Conservation (phyloP, 768 basidiomycete species). For the Agaricus subrufescens region DNA sequence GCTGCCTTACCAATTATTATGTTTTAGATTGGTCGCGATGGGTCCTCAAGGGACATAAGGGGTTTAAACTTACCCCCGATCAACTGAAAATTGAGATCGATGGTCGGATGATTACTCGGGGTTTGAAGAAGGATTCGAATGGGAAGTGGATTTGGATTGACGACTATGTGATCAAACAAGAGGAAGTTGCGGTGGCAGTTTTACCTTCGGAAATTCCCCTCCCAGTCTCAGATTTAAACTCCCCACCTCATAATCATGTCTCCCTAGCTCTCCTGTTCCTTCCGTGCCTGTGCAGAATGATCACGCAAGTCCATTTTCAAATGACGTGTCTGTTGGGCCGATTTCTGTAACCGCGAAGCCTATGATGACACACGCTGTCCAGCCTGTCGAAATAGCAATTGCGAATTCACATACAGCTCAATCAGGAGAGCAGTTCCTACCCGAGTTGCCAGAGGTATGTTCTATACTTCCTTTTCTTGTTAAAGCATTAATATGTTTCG, state of each 20-base stretch:
- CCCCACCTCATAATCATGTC: background rate
- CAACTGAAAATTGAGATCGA: conserved; percentile 29
- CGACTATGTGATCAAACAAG: conserved; percentile 6
- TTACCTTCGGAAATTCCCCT: background rate
- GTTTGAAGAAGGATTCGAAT: conserved; percentile 17
- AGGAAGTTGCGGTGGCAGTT: conserved; percentile 5
- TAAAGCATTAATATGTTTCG: background rate
- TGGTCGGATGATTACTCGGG: conserved; percentile 24
- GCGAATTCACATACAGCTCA: background rate
- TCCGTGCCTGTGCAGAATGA: background rate
- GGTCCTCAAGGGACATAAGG: conserved; percentile 35
- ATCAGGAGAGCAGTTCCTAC: background rate
- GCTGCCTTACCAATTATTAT: background rate
- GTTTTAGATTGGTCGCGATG: conserved; percentile 32
- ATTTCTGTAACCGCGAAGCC: background rate
- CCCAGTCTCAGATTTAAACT: background rate
- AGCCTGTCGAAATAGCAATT: background rate
- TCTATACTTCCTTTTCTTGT: background rate
- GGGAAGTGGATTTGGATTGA: conserved; percentile 18
- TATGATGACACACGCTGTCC: background rate
- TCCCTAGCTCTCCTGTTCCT: too few species aligned
- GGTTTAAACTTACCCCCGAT: conserved; percentile 32
- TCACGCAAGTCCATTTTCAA: background rate
- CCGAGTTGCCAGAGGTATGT: background rate
- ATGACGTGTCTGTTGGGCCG: background rate